Base-by-base conservation (phyloP, 495 filamentous ascomycete species). In the Sporormia fimetaria region DNA sequence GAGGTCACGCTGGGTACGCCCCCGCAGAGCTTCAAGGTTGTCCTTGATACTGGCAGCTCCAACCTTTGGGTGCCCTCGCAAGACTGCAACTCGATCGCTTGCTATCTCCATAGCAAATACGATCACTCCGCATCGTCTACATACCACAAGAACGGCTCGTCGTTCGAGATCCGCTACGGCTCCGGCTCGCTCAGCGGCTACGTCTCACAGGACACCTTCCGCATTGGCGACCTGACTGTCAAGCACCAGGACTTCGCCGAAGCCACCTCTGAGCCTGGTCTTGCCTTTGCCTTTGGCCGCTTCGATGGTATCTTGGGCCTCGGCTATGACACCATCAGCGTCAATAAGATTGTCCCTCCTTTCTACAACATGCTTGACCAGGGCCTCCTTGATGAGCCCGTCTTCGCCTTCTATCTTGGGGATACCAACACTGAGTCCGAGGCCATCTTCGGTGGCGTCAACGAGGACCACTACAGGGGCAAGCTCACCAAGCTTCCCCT, bases 241-340 rank as follows among this genome's bases (percentile, higher is more conserved):
- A 75, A 88, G 69, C 60, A 80, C 27, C 92, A 96, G 63, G 73
- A 83, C 59, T 99, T 99, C 51, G 92, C 88, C 49, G 92, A 99
- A 66, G 90, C 90, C 21, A 95, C 87, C 40, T 70, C 65, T 20
- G 92, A 99, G 67, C 92, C 92, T 43, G 92, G 92, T 43, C 73
- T 99, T 44, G 88, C 88, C 40, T 99, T 99, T 59, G 92, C 92
- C 49, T 99, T 99, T 56, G 92, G 92, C 57, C 75, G 85, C 44
- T 99, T 99, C 57, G 92, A 99, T 61, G 92, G 92, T 59, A 99
- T 99, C 60, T 68, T 99, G 45, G 92, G 92, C 51, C 73, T 99
- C 49, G 92, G 88, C 30, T 99, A 80, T 57, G 82, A 94, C 64
- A 82, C 77, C 48, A 92, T 99, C 64, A 90, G 88, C 33, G 92